Conservation (phyloP, 192 early-diverging fungal genomes). For the Backusella macrospora region DNA sequence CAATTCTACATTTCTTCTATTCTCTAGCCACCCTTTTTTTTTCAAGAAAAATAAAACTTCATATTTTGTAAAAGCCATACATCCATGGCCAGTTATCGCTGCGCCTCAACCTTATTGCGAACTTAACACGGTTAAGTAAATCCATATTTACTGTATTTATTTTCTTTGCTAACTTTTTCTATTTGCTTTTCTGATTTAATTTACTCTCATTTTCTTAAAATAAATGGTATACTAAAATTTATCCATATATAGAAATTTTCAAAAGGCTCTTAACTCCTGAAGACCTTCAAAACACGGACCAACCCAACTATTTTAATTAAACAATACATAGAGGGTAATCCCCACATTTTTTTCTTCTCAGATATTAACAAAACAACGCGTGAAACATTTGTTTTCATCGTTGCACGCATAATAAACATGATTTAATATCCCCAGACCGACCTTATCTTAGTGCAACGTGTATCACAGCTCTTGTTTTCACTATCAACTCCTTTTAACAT, state of each 20-base stretch:
- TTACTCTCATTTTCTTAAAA: too few relatives aligned
- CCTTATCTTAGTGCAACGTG: background rate
- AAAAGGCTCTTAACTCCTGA: background rate
- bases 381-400: background rate
- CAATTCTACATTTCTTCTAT: too few relatives aligned
- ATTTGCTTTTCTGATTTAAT: too few relatives aligned
- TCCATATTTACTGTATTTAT: too few relatives aligned
- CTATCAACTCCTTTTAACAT: background rate
- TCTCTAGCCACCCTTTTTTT: too few relatives aligned
- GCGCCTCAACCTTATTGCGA: too few relatives aligned
- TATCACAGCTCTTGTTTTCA: background rate
- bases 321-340: background rate
- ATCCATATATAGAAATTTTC: background rate
- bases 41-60: too few relatives aligned
- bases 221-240: too few relatives aligned
- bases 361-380: background rate
- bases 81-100: too few relatives aligned
- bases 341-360: background rate
- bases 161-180: too few relatives aligned
- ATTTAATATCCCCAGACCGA: background rate
- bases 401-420: conserved; percentile 3
- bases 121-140: too few relatives aligned
- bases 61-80: too few relatives aligned
- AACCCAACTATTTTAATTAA: background rate
- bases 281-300: background rate